Conservation (phyloP, 179 eudicot species). For the Beta lomatogona region DNA sequence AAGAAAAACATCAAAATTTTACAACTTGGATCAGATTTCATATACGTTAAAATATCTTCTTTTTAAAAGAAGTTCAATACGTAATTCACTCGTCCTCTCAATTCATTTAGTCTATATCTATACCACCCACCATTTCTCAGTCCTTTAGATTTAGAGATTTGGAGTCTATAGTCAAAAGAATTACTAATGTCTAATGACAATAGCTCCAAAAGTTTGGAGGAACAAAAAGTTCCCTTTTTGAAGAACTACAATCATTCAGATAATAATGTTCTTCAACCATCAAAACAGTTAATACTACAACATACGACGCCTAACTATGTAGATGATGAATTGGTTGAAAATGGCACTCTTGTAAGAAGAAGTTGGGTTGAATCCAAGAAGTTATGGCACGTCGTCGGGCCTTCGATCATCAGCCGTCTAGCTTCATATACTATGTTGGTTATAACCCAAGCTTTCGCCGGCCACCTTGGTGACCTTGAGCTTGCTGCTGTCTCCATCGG, state of each 20-base stretch:
- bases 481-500: conserved; percentile 47
- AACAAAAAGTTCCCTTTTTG: conserved; percentile 26
- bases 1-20: too few species aligned
- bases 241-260: conserved; percentile 5
- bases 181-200: background rate
- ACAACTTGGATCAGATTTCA: too few species aligned
- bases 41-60: too few species aligned
- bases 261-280: background rate
- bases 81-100: too few species aligned
- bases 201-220: conserved; percentile 3
- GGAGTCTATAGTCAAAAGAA: background rate
- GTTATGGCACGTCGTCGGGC: conserved; percentile 45
- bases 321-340: background rate
- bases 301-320: background rate
- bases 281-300: background rate
- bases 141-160: background rate
- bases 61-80: too few species aligned
- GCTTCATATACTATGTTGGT: conserved; percentile 42
- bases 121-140: too few species aligned
- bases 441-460: conserved; percentile 44
- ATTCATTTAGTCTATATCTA: too few species aligned
- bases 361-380: conserved; percentile 39
- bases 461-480: conserved; percentile 51
- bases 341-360: background rate
- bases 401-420: conserved; percentile 36